Conservation (phyloP, 768 basidiomycete species). For the Suillus discolor region DNA sequence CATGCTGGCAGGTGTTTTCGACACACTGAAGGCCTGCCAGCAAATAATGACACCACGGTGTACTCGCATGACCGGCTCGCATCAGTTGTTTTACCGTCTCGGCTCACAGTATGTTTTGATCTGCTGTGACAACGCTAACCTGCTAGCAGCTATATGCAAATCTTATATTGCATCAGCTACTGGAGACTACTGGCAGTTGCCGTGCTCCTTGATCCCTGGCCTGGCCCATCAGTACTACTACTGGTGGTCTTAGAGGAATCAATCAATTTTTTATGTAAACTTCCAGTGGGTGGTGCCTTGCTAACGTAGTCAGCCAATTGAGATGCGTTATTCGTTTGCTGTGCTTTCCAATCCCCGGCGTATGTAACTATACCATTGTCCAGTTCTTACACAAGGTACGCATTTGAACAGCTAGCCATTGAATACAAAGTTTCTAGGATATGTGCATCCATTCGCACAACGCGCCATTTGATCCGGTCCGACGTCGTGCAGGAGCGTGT, state of each 20-base stretch:
- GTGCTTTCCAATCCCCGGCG: too few species aligned
- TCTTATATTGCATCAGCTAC: neutral
- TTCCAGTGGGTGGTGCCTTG: too few species aligned
- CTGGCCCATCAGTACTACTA: too few species aligned
- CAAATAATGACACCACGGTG: neutral
- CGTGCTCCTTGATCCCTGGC: neutral
- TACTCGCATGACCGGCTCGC: neutral
- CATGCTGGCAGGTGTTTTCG: neutral
- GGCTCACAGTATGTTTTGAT: neutral
- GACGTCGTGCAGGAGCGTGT: neutral
- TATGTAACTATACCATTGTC: neutral
- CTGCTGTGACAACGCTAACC: neutral
- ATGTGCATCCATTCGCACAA: neutral
- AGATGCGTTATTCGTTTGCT: too few species aligned
- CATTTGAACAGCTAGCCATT: neutral
- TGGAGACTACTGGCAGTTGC: neutral
- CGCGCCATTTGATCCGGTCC: neutral
- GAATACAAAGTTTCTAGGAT: neutral
- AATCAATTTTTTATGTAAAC: too few species aligned
- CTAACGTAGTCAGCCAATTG: too few species aligned
- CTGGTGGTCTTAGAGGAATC: too few species aligned
- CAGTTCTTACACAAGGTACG: neutral
- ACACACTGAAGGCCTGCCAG: neutral
- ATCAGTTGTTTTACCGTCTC: neutral
- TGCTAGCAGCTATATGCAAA: neutral